These are phyloP conservation scores for Aspergillus amoenus DNA, from an alignment of 2,329 filamentous ascomycete genomes.

Conservation along the genomic window DNA sequence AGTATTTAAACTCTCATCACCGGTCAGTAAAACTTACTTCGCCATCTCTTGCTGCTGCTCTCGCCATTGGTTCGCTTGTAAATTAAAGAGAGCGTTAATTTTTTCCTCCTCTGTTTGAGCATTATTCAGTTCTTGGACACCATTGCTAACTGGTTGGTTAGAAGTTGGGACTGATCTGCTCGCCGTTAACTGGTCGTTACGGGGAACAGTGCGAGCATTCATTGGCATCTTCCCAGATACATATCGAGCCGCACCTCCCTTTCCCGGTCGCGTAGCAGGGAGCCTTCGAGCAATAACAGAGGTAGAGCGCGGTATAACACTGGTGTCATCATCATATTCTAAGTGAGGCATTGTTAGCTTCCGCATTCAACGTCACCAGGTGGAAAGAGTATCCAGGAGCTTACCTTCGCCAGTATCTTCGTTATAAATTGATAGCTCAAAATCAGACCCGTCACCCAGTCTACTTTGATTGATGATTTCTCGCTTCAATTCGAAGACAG, in stretches of 20 bases:
- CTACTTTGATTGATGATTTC: conserved; percentile 96
- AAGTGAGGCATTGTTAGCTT: conserved; percentile 25
- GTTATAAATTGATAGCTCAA: conserved; percentile 91
- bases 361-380: not conserved
- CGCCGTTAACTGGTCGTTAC: conserved; percentile 58
- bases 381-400: conserved; percentile 24
- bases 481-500: conserved; percentile 97
- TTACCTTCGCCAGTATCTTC: conserved; percentile 89
- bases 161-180: conserved; percentile 34
- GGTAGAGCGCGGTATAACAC: conserved; percentile 92
- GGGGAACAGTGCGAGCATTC: conserved; percentile 76
- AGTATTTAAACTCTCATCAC: conserved; percentile 15
- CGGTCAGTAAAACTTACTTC: conserved; percentile 53
- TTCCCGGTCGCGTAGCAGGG: conserved; percentile 79
- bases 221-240: conserved; percentile 94
- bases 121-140: conserved; percentile 66
- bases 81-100: conserved; percentile 86
- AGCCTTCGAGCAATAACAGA: conserved; percentile 86
- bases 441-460: conserved; percentile 92
- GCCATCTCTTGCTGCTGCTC: conserved; percentile 92
- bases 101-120: conserved; percentile 92
- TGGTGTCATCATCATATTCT: conserved; percentile 98
- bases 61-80: conserved; percentile 88
- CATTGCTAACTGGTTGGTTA: conserved; percentile 49
- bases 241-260: conserved; percentile 89